Evolutionary conservation across 495 filamentous ascomycete genomes (phyloP).

Genomic region (Penicillium taxi): DNA sequence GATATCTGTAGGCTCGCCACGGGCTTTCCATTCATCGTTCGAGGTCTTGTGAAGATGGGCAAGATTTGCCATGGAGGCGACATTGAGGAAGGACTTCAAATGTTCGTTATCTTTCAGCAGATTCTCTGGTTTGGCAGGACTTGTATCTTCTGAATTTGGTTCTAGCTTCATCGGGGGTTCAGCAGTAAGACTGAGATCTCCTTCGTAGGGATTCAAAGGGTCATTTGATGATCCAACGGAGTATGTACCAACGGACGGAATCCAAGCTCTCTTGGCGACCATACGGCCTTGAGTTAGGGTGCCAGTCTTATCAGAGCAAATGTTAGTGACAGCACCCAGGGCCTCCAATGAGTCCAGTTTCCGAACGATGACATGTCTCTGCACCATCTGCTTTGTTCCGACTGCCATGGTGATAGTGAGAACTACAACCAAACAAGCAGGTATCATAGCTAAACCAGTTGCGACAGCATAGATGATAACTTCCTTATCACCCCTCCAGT

Average conservation of each 20-base stretch:
- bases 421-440: constrained; percentile 67
- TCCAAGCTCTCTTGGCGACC: constrained; percentile 76
- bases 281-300: constrained; percentile 67
- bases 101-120: constrained; percentile 31
- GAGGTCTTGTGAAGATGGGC: constrained; percentile 47
- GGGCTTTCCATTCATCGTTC: constrained; percentile 49
- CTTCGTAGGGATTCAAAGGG: constrained; percentile 49
- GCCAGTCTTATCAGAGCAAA: constrained; percentile 68
- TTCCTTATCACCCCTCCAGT: constrained; percentile 51
- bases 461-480: constrained; percentile 68
- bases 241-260: constrained; percentile 57
- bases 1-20: constrained; percentile 62
- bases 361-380: constrained; percentile 60
- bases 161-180: constrained; percentile 28
- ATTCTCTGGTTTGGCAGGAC: constrained; percentile 21
- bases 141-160: constrained; percentile 18
- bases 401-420: constrained; percentile 70
- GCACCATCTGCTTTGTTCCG: constrained; percentile 64
- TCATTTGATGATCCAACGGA: constrained; percentile 49
- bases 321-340: constrained; percentile 60
- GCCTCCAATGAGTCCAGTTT: constrained; percentile 60
- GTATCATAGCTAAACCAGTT: constrained; percentile 62
- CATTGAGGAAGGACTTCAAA: constrained; percentile 49
- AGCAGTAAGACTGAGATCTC: constrained; percentile 39
- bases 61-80: constrained; percentile 59